These are phyloP conservation scores for Thoreauomyces humboldtii DNA, from an alignment of 192 early-diverging fungal genomes.

Conservation along the genomic window DNA sequence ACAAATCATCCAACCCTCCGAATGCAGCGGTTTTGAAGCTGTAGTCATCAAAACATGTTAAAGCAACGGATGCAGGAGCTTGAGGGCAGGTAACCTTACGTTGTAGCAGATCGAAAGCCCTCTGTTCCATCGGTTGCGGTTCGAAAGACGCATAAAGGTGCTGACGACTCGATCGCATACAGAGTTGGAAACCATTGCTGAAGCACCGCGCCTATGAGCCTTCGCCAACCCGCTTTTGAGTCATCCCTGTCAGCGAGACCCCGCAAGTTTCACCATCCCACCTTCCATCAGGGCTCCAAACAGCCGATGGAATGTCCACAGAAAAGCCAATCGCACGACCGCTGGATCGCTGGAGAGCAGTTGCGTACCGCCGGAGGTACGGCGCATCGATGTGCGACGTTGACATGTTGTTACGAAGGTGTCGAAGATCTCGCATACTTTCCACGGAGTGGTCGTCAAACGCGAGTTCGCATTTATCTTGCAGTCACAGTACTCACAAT, in stretches of 20 bases:
- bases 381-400: no score
- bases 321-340: not conserved
- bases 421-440: no score
- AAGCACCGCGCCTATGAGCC: conserved; percentile 11
- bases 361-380: no score
- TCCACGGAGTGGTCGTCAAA: no score
- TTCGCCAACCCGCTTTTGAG: not conserved
- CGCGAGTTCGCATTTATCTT: not conserved
- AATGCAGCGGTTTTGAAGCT: conserved; percentile 13
- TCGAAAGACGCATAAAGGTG: conserved; percentile 13
- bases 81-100: not conserved
- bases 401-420: no score
- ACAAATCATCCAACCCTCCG: not conserved
- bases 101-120: conserved; percentile 15
- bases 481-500: conserved; percentile 5
- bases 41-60: not conserved
- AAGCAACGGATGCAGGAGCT: not conserved
- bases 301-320: conserved; percentile 10
- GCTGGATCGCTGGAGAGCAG: not conserved
- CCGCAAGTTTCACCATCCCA: no score
- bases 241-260: not conserved
- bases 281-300: conserved; percentile 13
- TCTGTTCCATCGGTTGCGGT: not conserved
- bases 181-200: conserved; percentile 22
- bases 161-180: conserved; percentile 10